Evolutionary conservation across 805 yeast genomes (phyloP), one percentile per base, ranked within the genome.

Genomic region (Priceomyces castillae): DNA sequence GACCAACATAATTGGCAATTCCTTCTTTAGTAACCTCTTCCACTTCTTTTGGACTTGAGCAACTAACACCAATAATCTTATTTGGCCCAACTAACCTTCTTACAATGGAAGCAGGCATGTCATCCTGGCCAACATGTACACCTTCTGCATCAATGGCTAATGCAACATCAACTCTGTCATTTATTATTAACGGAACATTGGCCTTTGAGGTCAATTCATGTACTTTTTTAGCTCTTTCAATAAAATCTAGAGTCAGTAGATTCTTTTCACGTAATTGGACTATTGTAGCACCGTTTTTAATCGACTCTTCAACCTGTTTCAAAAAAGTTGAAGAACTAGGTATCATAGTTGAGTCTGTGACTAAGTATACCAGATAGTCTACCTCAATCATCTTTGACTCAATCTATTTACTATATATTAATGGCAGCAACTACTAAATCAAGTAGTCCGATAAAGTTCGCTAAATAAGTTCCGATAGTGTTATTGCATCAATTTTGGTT

Each of bases 41-140:
- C 1, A 80, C 74, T 56, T 89, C 95, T 3, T 70, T 71, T 0
- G 71, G 71, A 25, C 73, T 71, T 6, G 84, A 76, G 19, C 88
- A 84, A 33, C 90, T 81, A 44, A 90, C 81, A 0, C 97, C 97
- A 37, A 90, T 59, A 46, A 90, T 81, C 64, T 84, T 88, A 43
- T 78, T 74, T 0, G 82, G 78, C 0, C 97, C 96, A 10, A 89
- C 62, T 25, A 88, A 56, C 52, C 68, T 56, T 30, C 97, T 64
- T 1, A 80, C 94, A 30, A 73, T 52, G 1, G 54, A 54, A 1
- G 80, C 80, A 9, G 77, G 75, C 87, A 90, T 86, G 58, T 90
- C 97, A 41, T 83, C 90, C 61, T 90, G 97, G 0, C 97, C 97
- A 16, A 90, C 87, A 66, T 90, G 97, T 7, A 90, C 84, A 28